These are phyloP conservation scores for Zygotorulaspora chibaensis DNA, from an alignment of 805 yeast species.

Conservation along the genomic window DNA sequence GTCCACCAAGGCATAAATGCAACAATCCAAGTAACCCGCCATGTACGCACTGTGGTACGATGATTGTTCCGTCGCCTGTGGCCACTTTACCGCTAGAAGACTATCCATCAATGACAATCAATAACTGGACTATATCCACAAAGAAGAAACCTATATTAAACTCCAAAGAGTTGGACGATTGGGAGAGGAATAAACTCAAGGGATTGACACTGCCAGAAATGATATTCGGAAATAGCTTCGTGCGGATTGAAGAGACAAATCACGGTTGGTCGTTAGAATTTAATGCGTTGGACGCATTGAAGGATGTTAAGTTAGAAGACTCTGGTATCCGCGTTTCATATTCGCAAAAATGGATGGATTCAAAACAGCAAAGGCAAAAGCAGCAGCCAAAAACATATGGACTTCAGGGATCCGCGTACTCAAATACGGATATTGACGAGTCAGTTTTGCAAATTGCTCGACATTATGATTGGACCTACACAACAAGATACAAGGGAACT, in stretches of 20 bases:
- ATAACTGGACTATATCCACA: constrained; percentile 74
- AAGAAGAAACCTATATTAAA: constrained; percentile 72
- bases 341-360: constrained; percentile 73
- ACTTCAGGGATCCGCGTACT: constrained; percentile 11
- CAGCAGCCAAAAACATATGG: constrained; percentile 5
- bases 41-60: constrained; percentile 64
- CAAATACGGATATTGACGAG: constrained; percentile 32
- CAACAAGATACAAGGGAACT: constrained; percentile 72
- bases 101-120: constrained; percentile 62
- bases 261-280: constrained; percentile 52
- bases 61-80: constrained; percentile 73
- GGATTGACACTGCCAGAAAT: constrained; percentile 91
- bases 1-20: constrained; percentile 22
- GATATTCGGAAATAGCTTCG: constrained; percentile 85
- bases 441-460: constrained; percentile 58
- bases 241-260: constrained; percentile 45
- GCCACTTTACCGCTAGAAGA: constrained; percentile 61
- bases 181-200: constrained; percentile 49
- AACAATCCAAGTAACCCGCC: constrained; percentile 40
- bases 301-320: constrained; percentile 47
- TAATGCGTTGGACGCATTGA: constrained; percentile 68
- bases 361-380: constrained; percentile 35
- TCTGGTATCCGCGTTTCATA: constrained; percentile 72
- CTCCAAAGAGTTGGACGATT: constrained; percentile 64
- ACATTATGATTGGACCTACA: constrained; percentile 96